A percentile compares a stretch with the other conserved stretches of the same genome.
Conservation (phyloP, 2,329 filamentous ascomycete genomes). For the Ophiostoma sp. region DNA sequence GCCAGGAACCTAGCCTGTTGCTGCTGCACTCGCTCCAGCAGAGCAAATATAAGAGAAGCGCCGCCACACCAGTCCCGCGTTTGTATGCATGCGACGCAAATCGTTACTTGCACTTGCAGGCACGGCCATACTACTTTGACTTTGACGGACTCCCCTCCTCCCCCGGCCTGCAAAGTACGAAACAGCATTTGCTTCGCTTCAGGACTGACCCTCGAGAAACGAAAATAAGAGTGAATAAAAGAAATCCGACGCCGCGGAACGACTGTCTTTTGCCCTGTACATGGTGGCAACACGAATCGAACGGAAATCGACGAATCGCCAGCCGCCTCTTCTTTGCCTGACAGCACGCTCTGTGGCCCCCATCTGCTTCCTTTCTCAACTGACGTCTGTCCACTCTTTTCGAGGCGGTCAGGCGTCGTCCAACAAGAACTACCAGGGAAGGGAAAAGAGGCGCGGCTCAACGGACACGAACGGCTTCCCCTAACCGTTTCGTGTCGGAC, state of each 20-base stretch:
- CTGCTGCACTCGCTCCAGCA: not conserved
- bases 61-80: conserved; percentile 8
- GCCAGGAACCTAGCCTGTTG: not conserved
- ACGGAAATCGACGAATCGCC: not conserved
- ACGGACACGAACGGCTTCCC: not conserved
- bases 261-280: not conserved
- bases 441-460: conserved; percentile 6
- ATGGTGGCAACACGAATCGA: conserved; percentile 1
- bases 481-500: conserved; percentile 20
- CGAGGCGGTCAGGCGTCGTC: conserved; percentile 14
- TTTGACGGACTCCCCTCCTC: not conserved
- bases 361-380: not conserved
- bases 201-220: not conserved
- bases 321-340: not conserved
- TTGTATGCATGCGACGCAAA: conserved; percentile 2
- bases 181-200: not conserved
- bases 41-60: not conserved
- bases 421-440: not conserved
- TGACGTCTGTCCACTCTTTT: not conserved
- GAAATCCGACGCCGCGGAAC: not conserved
- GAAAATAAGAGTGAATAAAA: not conserved
- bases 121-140: not conserved
- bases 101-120: not conserved
- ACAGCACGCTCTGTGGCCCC: not conserved
- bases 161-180: not conserved